Percentiles rank a stretch among this genome's conserved stretches.
phyloP scores from a whole-genome alignment of 179 eudicot genomes.

The Camellia oleifera region DNA sequence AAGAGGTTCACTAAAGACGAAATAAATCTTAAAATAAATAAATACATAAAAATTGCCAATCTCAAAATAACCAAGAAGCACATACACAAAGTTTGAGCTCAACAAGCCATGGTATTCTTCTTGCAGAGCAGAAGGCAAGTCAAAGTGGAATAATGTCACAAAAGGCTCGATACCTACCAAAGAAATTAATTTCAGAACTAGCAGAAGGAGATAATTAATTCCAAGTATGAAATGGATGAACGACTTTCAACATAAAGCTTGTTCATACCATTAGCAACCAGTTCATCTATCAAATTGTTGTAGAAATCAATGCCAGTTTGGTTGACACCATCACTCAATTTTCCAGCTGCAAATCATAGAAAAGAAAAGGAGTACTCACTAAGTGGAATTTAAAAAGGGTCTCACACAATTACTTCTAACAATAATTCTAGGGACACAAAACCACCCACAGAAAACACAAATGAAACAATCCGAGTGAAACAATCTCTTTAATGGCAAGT shows the following conservation, averaged over 20 bases:
- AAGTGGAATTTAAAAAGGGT: not conserved
- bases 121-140: not conserved
- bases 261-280: not conserved
- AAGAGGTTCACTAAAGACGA: too few relatives aligned
- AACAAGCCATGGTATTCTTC: constrained; percentile 6
- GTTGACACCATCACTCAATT: constrained; percentile 2
- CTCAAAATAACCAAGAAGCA: not conserved
- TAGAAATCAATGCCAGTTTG: constrained; percentile 1
- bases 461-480: too few relatives aligned
- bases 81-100: constrained; percentile 2
- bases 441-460: too few relatives aligned
- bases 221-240: not conserved
- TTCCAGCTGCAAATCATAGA: not conserved
- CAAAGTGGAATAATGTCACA: constrained; percentile 10
- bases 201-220: not conserved
- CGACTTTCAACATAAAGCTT: not conserved
- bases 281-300: constrained; percentile 12
- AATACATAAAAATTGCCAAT: too few relatives aligned
- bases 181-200: not conserved
- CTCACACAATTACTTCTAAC: not conserved
- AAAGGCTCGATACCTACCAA: constrained; percentile 6
- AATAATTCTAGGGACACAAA: too few relatives aligned
- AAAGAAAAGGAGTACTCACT: not conserved
- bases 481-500: too few relatives aligned
- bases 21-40: too few relatives aligned